Base-by-base conservation (phyloP, 2,329 filamentous ascomycete genomes). In the Colletotrichum zoysiae region DNA sequence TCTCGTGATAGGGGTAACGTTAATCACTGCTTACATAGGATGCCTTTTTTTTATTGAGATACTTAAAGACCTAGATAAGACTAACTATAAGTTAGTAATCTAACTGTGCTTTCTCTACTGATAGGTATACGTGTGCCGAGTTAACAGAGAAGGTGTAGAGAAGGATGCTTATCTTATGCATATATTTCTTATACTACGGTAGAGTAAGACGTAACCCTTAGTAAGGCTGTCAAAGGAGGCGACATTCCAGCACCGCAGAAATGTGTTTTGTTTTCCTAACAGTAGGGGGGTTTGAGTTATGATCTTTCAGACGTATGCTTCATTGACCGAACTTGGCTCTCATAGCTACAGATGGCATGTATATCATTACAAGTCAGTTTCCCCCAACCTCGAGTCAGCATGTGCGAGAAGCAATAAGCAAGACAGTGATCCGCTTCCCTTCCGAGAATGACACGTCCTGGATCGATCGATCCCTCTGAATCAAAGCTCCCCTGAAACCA, bases 321-420 rank as follows among this genome's bases (percentile, higher is more conserved):
- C 70, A 42, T 72, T 72, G 60, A 70, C 48, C 66, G 48, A 72
- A 60, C 66, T 48, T 69, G 60, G 48, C 70, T 70, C 58, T 35
- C 59, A 44, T 68, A 56, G 66, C 70, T 70, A 65, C 66, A 72
- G 59, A 69, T 70, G 48, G 60, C 69, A 44, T 65, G 60, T 72
- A 65, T 70, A 72, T 72, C 70, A 65, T 72, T 72, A 72, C 70
- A 70, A 63, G 65, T 70, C 65, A 55, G 48, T 56, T 56, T 48
- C 30, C 30, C 50, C 55, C 65, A 42, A 55, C 59, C 51, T 42
- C 59, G 30, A 42, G 46, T 55, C 65, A 55, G 48, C 30, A 51
- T 40, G 46, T 30, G 40, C 66, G 23, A 26, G 26, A 56, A 18
- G 14, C 55, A 42, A n/a, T 42, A 33, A 53, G 65, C 46, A 48